These are phyloP conservation scores for Ogataea neopini DNA, from an alignment of 805 yeast genomes.

Conservation along the genomic window DNA sequence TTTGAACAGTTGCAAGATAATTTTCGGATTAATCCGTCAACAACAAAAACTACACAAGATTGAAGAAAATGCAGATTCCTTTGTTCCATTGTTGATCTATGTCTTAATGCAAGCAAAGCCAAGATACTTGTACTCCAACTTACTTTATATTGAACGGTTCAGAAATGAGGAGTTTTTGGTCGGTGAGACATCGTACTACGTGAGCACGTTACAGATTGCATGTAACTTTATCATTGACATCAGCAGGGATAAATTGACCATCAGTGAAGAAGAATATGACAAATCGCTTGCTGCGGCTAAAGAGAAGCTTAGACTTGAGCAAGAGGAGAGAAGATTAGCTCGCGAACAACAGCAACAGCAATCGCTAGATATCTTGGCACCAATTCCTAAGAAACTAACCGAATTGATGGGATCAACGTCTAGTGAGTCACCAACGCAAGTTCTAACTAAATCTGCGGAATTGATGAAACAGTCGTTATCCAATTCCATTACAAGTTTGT, in stretches of 20 bases:
- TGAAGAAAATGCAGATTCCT: conserved; percentile 89
- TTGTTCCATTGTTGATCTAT: conserved; percentile 84
- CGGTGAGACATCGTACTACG: conserved; percentile 90
- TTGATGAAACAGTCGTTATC: conserved; percentile 37
- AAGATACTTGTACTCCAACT: conserved; percentile 66
- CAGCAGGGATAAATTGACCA: conserved; percentile 56
- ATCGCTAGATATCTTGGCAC: conserved; percentile 18
- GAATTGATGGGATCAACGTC: conserved; percentile 28
- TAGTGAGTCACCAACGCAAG: conserved; percentile 36
- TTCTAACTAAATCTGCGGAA: conserved; percentile 39
- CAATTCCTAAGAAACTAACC: conserved; percentile 29
- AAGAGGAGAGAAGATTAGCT: background rate
- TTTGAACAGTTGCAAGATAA: conserved; percentile 87
- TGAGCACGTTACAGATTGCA: conserved; percentile 90
- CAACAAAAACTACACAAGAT: conserved; percentile 40
- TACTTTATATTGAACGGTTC: conserved; percentile 83
- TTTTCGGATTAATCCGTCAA: conserved; percentile 81
- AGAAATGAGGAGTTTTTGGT: conserved; percentile 70
- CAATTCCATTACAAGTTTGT: conserved; percentile 27
- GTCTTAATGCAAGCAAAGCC: conserved; percentile 73
- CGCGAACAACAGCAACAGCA: conserved; percentile 1
- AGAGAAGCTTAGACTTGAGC: conserved; percentile 31
- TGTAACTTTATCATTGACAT: conserved; percentile 72
- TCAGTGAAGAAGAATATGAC: conserved; percentile 58
- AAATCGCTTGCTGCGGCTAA: conserved; percentile 47